A percentile compares a stretch with the other conserved stretches of the same genome.
phyloP scores from a whole-genome alignment of 129 eudicot species.

The Saussurea involucrata region DNA sequence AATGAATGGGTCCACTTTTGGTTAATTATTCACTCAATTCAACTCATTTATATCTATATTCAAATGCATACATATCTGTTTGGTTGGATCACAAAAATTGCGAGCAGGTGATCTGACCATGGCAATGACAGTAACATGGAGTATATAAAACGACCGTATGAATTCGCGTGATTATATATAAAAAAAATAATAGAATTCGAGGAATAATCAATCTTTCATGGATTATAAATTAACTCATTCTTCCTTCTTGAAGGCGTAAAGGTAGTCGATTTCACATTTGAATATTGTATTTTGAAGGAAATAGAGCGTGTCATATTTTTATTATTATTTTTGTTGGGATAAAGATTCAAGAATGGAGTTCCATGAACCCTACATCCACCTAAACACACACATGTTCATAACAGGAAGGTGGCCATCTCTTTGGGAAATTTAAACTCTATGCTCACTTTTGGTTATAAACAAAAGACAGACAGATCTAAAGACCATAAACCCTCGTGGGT shows the following conservation, averaged over 20 bases:
- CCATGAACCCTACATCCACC: background rate
- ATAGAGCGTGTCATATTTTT: background rate
- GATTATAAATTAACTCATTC: background rate
- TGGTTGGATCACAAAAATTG: background rate
- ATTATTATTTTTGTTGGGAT: background rate
- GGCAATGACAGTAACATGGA: background rate
- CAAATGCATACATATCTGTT: background rate
- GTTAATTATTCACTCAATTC: background rate
- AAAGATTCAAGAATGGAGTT: background rate
- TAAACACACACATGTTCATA: background rate
- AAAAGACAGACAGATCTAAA: background rate
- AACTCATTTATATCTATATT: background rate
- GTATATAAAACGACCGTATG: background rate
- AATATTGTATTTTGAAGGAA: background rate
- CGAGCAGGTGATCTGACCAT: background rate
- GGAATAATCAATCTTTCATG: background rate
- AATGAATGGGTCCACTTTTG: background rate
- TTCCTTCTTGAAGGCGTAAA: background rate
- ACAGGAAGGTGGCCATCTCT: background rate
- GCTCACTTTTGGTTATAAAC: background rate
- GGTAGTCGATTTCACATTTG: background rate
- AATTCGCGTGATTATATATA: background rate
- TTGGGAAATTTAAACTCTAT: background rate
- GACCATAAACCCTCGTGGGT: background rate
- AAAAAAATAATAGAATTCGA: background rate